Evolutionary conservation across 2,329 filamentous ascomycete species (phyloP), one percentile per base, ranked within the genome.

Genomic region (Hymenoscyphus linearis): DNA sequence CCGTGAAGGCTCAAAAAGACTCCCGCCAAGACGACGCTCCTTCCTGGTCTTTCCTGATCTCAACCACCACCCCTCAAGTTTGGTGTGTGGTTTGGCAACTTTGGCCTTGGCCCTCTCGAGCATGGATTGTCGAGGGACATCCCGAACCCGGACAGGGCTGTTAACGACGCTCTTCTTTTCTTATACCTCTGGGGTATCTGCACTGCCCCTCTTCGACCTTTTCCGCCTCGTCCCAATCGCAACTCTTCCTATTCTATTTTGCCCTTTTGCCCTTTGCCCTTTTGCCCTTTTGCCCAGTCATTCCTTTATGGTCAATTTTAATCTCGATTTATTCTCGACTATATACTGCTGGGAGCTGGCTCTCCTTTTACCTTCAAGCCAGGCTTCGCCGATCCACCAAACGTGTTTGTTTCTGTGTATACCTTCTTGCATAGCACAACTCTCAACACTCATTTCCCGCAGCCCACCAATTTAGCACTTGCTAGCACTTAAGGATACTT

Each of bases 341-440:
- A 78, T 78, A 78, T 72, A 75, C 78, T 78, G 78, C 78, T 78
- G 78, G 76, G 80, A 83, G 80, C 80, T 81, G 80, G 81, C 76
- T 81, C 80, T 82, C 78, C 80, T 75, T 74, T 74, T 74, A n/a
- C 75, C 73, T 72, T 71, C 6, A 74, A 76, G 74, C 70, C 70
- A 67, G 69, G 67, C 68, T 65, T 65, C 70, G 69, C 65, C 64
- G 67, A 73, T 71, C 70, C 70, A 62, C 62, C 70, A 74, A 78
- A 77, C 76, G 76, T 77, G 77, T 66, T 75, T 75, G 74, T 73
- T 73, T 72, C 74, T 72, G 31, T 31, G 31, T 31, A 71, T 71
- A 68, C 69, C 70, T 70, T 70, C 69, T 70, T 67, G 69, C 72
- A 74, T 71, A 71, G 71, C 62, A 71, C 74, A 74, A 75, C 75